Evolutionary conservation across 495 filamentous ascomycete species (phyloP), one percentile per base, ranked within the genome.

Genomic region (Choiromyces venosus): DNA sequence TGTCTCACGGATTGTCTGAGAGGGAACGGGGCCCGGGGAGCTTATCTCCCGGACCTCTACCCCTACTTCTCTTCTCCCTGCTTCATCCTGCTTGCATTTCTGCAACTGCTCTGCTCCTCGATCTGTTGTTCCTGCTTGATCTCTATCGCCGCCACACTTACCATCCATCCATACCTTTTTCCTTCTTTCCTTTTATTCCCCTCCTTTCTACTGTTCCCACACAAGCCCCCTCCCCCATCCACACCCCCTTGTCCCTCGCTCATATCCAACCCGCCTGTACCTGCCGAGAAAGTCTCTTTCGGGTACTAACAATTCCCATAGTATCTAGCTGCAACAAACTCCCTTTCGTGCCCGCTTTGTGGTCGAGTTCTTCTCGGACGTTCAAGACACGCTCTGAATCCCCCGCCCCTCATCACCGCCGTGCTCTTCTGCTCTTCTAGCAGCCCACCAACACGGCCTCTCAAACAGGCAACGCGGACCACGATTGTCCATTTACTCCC

Each of bases 371-470:
- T 70, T 72, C 61, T 46, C n/a, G 56, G 56, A 76, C 56, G 66
- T 69, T 72, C 56, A 69, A 73, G 69, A 76, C 75, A 77, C 74
- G 70, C 76, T 73, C 74, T 77, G 10, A 12, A 29, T 70, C 52
- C 73, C 66, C 67, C 67, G 44, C 65, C 65, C 35, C 73, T 67
- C 65, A 71, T 65, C 71, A 37, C 64, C 35, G 65, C 67, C 25
- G 8, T 29, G 52, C 52, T 52, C 9, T 52, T 4, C 44, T 52
- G 44, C 44, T 61, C 52, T 61, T 29, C n/a, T 16, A 61, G 52
- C 46, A 74, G 44, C 73, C 44, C 44, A 76, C 74, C 75, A 77
- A 77, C 75, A 77, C 75, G 74, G 75, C 75, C 75, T 77, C 52
- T 67, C 56, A 29, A 56, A 72, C 64, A 35, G 66, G 36, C 65